phyloP scores from a whole-genome alignment of 1,139 yeast genomes.

The Suhomyces wounanorum region DNA sequence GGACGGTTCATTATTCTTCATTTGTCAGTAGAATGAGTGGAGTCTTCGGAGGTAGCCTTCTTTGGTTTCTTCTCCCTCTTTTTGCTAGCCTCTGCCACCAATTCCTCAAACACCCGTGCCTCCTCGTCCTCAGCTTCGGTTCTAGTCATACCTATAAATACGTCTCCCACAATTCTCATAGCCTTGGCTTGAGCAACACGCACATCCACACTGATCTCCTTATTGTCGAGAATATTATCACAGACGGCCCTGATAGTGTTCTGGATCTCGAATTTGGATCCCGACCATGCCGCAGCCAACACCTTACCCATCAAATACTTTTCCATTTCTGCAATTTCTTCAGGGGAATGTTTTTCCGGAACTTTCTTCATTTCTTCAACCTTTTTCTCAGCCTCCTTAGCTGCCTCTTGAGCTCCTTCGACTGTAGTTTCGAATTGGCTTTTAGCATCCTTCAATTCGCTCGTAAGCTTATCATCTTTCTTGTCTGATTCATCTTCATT shows the following conservation, averaged over 20 bases:
- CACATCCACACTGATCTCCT: constrained; percentile 52
- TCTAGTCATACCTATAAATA: constrained; percentile 66
- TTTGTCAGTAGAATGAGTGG: neutral
- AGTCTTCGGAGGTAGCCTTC: neutral
- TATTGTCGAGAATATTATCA: constrained; percentile 71
- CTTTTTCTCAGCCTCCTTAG: constrained; percentile 14
- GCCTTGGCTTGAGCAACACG: constrained; percentile 81
- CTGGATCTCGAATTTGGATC: constrained; percentile 86
- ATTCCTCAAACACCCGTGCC: constrained; percentile 85
- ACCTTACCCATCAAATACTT: constrained; percentile 86
- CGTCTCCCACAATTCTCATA: constrained; percentile 68
- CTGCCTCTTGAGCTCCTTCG: constrained; percentile 14
- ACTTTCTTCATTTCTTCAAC: constrained; percentile 17
- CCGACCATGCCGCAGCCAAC: constrained; percentile 95
- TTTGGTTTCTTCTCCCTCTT: constrained; percentile 59
- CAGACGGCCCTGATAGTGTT: constrained; percentile 88
- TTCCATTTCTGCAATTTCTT: constrained; percentile 84
- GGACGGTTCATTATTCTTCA: neutral
- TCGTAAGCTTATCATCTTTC: constrained; percentile 19
- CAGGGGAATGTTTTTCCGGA: constrained; percentile 66
- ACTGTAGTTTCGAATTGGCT: neutral
- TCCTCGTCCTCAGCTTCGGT: constrained; percentile 89
- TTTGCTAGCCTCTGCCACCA: constrained; percentile 88
- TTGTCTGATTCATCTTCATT: constrained; percentile 43
- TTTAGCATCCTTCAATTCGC: neutral